Percentiles rank a stretch among this genome's conserved stretches.
Conservation (phyloP, 306 rosid genomes). For the Inga leiocalycina region DNA sequence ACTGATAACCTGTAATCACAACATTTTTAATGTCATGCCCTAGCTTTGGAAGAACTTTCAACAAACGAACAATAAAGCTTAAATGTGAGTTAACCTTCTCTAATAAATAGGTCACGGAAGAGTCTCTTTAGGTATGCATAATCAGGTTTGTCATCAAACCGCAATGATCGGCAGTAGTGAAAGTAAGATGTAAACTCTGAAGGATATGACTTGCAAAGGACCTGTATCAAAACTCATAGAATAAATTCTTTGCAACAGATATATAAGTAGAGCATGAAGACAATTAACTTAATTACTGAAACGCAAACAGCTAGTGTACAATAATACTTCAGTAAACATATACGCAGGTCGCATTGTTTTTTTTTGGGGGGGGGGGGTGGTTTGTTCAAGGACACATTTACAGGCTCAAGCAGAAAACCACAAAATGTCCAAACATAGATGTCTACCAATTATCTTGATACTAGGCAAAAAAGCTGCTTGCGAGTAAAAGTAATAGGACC, state of each 20-base stretch:
- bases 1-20: constrained; percentile 78
- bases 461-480: constrained; percentile 25
- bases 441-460: constrained; percentile 10
- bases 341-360: neutral
- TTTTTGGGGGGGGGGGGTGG: neutral
- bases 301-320: neutral
- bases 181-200: constrained; percentile 90
- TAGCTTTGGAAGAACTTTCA: constrained; percentile 27
- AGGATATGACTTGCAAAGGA: constrained; percentile 84
- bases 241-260: constrained; percentile 30
- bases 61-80: constrained; percentile 6
- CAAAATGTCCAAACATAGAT: neutral
- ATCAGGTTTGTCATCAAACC: constrained; percentile 98
- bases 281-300: neutral
- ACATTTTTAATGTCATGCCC: constrained; percentile 1
- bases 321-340: neutral
- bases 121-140: constrained; percentile 94
- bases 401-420: constrained; percentile 11
- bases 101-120: constrained; percentile 89
- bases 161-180: constrained; percentile 87
- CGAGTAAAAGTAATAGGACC: constrained; percentile 54
- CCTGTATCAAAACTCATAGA: constrained; percentile 48
- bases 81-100: constrained; percentile 72
- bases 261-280: neutral
- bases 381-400: constrained; percentile 3